Conservation (phyloP, 495 filamentous ascomycete genomes). For the Trichoderma orchidacearum region DNA sequence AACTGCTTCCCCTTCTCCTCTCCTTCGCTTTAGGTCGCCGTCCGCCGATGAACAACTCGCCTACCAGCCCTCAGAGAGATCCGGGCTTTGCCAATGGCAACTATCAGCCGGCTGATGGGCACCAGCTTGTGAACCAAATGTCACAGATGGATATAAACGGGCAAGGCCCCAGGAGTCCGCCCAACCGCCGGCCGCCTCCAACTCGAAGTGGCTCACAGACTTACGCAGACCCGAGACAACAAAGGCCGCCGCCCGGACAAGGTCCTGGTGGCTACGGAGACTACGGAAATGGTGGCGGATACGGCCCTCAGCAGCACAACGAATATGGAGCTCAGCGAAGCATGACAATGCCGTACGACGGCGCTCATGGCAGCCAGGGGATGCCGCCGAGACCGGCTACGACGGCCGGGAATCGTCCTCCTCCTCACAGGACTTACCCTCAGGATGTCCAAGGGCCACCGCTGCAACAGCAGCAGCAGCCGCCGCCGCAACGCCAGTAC, state of each 20-base stretch:
- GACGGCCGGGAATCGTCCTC: slow-evolving; percentile 7
- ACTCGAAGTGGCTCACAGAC: slow-evolving; percentile 15
- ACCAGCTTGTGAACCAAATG: slow-evolving; percentile 39
- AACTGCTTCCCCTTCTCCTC: background rate
- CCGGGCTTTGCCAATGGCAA: background rate
- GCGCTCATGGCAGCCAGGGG: slow-evolving; percentile 24
- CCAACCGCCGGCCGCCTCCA: slow-evolving; percentile 16
- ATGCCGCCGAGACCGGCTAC: slow-evolving; percentile 18
- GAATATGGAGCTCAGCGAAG: slow-evolving; percentile 30
- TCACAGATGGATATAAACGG: slow-evolving; percentile 42
- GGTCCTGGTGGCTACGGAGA: slow-evolving; percentile 16
- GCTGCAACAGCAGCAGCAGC: slow-evolving; percentile 12
- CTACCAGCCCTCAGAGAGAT: slow-evolving; percentile 1
- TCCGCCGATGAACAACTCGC: background rate
- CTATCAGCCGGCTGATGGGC: slow-evolving; percentile 5
- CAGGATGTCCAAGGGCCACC: slow-evolving; percentile 30
- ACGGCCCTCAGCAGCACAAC: slow-evolving; percentile 13
- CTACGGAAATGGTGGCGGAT: slow-evolving; percentile 17
- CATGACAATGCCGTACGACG: slow-evolving; percentile 42
- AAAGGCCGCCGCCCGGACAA: slow-evolving; percentile 21
- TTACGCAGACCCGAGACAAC: slow-evolving; percentile 26
- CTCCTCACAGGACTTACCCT: slow-evolving; percentile 32
- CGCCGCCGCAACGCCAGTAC: slow-evolving; percentile 13
- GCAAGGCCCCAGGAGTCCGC: slow-evolving; percentile 17
- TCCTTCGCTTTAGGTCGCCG: background rate